A percentile compares a stretch with the other conserved stretches of the same genome.
Evolutionary conservation across 1,284 basidiomycete species (phyloP).

Genomic region (Neonothopanus nambi): DNA sequence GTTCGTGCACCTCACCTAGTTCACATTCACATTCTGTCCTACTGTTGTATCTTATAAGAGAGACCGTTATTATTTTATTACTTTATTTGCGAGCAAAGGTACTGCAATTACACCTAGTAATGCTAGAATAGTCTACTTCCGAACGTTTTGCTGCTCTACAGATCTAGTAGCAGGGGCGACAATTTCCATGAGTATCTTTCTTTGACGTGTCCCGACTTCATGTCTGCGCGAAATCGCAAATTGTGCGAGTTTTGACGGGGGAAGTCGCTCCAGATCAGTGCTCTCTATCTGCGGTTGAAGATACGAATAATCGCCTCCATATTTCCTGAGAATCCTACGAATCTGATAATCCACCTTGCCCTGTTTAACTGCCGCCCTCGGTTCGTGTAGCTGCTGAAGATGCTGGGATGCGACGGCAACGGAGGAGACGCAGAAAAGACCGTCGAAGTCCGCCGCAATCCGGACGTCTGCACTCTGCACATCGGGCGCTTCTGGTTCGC

Average conservation of each 20-base stretch:
- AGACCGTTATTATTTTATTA: not conserved
- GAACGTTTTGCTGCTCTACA: not conserved
- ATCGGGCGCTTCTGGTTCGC: conserved; percentile 6
- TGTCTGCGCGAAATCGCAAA: conserved; percentile 44
- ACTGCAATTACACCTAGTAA: not conserved
- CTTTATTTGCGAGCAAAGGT: conserved; percentile 1
- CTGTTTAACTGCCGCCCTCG: conserved; percentile 1
- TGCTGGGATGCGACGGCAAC: too few relatives aligned
- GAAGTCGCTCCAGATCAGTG: conserved; percentile 29
- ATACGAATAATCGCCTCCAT: conserved; percentile 53
- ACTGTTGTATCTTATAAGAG: not conserved
- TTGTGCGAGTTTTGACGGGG: conserved; percentile 41
- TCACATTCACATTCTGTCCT: not conserved
- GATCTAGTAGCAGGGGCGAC: not conserved
- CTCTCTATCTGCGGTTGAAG: conserved; percentile 32
- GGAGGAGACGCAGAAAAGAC: conserved; percentile 1
- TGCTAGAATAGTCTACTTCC: not conserved
- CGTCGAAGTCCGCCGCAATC: conserved; percentile 4
- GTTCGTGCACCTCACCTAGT: not conserved
- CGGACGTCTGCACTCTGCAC: conserved; percentile 3
- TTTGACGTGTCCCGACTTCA: conserved; percentile 36
- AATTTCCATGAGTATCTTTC: conserved; percentile 1
- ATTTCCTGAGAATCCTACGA: conserved; percentile 29
- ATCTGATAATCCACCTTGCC: conserved; percentile 9
- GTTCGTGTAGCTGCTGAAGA: too few relatives aligned